Conservation (phyloP, 1,284 basidiomycete genomes). For the Ceratobasidium sp. region DNA sequence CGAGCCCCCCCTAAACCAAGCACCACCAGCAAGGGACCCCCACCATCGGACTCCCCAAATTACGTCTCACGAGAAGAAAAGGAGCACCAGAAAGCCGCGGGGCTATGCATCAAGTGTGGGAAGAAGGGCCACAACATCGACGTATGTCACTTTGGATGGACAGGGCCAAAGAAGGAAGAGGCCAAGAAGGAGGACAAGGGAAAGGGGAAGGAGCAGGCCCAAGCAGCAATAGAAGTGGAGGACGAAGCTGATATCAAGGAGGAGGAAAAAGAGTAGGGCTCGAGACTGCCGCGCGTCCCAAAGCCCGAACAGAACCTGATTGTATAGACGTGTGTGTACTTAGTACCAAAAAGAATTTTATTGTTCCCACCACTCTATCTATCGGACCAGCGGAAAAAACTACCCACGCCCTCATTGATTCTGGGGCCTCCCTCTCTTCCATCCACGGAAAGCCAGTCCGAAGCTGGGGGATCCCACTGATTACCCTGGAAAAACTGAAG, state of each 20-base stretch:
- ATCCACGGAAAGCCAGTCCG: neutral
- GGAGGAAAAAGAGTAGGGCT: neutral
- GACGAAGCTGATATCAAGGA: neutral
- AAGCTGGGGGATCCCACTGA: neutral
- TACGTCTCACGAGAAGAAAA: too few relatives aligned
- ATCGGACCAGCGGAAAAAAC: neutral
- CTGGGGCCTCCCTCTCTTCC: conserved; percentile 12
- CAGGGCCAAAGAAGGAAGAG: neutral
- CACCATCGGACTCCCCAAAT: too few relatives aligned
- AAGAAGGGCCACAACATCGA: neutral
- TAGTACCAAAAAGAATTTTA: neutral
- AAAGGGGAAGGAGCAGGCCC: neutral
- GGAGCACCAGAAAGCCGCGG: neutral
- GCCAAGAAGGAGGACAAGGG: neutral
- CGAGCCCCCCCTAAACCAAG: too few relatives aligned
- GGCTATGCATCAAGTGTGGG: conserved; percentile 24
- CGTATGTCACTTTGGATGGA: conserved; percentile 3
- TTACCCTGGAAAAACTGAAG: neutral
- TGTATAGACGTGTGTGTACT: neutral
- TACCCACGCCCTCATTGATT: conserved; percentile 23
- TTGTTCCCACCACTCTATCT: neutral
- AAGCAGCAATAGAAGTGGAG: neutral
- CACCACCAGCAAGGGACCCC: too few relatives aligned
- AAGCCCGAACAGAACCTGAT: neutral
- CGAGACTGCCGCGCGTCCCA: too few relatives aligned